A percentile compares a stretch with the other conserved stretches of the same genome.
phyloP scores from a whole-genome alignment of 306 rosid species.

The Prunus padus region DNA sequence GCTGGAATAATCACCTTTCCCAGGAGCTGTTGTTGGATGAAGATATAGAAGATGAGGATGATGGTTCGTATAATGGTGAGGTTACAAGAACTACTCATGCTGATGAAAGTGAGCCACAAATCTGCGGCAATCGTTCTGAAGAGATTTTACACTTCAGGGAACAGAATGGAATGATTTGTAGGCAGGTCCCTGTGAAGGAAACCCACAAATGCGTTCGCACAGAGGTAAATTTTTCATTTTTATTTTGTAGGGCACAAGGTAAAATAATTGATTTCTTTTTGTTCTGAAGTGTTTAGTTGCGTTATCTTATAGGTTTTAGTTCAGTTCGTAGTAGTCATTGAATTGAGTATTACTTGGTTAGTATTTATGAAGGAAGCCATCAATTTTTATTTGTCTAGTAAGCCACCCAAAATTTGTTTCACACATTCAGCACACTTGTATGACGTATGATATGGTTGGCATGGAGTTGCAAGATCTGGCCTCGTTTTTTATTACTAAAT shows the following conservation, averaged over 20 bases:
- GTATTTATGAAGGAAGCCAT: not conserved
- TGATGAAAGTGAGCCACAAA: conserved; percentile 53
- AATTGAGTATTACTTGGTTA: not conserved
- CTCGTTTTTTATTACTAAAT: not conserved
- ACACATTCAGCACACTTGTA: not conserved
- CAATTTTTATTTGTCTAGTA: not conserved
- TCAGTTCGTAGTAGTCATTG: not conserved
- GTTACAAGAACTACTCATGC: conserved; percentile 40
- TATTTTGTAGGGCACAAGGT: not conserved
- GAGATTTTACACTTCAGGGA: conserved; percentile 67
- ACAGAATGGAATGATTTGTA: conserved; percentile 74
- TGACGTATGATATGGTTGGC: not conserved
- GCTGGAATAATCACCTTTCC: conserved; percentile 41
- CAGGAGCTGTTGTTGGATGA: conserved; percentile 59
- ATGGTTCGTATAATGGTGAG: conserved; percentile 51
- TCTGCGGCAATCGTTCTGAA: conserved; percentile 64
- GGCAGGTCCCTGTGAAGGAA: conserved; percentile 90
- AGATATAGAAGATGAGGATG: conserved; percentile 67
- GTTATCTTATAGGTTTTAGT: not conserved
- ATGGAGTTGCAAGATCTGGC: not conserved
- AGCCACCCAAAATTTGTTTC: not conserved
- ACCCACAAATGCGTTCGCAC: conserved; percentile 63
- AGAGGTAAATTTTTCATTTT: conserved; percentile 47
- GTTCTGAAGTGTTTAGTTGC: not conserved
- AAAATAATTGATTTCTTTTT: not conserved